Evolutionary conservation across 257 asterid species (phyloP), one percentile per base, ranked within the genome.

Genomic region (Ballota nigra): DNA sequence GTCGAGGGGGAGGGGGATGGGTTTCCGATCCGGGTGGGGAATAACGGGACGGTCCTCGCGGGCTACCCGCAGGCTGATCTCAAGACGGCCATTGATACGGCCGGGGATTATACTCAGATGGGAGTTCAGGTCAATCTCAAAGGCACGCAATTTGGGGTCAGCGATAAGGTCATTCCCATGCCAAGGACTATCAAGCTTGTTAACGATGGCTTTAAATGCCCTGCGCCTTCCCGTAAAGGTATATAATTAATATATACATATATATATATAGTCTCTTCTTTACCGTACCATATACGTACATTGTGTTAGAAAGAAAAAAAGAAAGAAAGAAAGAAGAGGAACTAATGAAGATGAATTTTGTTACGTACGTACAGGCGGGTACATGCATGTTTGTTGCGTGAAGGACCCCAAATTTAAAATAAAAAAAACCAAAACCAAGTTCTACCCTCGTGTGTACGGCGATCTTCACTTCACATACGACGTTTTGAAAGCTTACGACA

Each of bases 21-120:
- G 0, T 82, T 79, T 24, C 99, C 99, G 1, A 51, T 80, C 18
- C 41, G 28, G 16, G 89, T 83, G 1, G 89, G 88, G 26, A 91
- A 85, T 18, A 89, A 91, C 12, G 98, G 97, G 49, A 89, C 98
- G 0, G 12, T 71, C 16, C 64, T 94, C 0, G 87, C 89, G 0
- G 99, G 99, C 5, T 85, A 76, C 41, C 99, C 98, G 1, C 80
- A 77, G 80, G 11, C 92, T 0, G 99, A 94, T 78, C 73, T 94
- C 59, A 83, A 88, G 56, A 95, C 99, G 0, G 98, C 99, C 8
- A 92, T 95, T 13, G 99, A 95, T 1, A 95, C 99, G 0, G 99
- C 99, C 0, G 86, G 83, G 0, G 98, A 95, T 71, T 73, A 49
- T 6, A 40, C 81, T 23, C 95, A 89, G 85, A 88, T 89, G 89